Base-by-base conservation (phyloP, 768 basidiomycete genomes). In the Pseudohyphozyma bogoriensis region DNA sequence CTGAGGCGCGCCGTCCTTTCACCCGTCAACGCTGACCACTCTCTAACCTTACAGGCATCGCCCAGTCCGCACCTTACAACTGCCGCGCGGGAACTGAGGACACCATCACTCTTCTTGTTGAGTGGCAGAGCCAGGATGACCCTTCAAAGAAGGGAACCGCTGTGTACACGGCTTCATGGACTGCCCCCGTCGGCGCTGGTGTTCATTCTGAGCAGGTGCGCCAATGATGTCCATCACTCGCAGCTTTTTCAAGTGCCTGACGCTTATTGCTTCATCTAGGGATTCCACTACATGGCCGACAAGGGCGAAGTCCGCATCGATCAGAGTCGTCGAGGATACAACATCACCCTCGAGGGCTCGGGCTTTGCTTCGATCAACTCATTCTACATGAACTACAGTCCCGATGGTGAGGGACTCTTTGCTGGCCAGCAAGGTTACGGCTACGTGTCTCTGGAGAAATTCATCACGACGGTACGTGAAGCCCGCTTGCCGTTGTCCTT, bases 201-300 rank as follows among this genome's bases (percentile, higher is more conserved):
- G 46, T 47, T 2, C 46, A 47, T 29, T 28, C 26, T 13, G 46
- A 47, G 46, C 46, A 47, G 46, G 15, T 24, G n/a, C n/a, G 87
- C 73, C 72, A 79, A 86, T 26, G 90, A 89, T n/a, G 80, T 93
- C 12, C 89, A 92, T 73, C 85, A 86, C 11, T 85, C 85, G 42
- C 90, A 95, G 70, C n/a, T n/a, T n/a, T n/a, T n/a, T n/a, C n/a
- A n/a, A n/a, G n/a, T n/a, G n/a, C n/a, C n/a, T n/a, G n/a, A n/a
- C n/a, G 42, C 22, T 20, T 24, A 44, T 20, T 24, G 88, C n/a
- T n/a, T n/a, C n/a, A n/a, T n/a, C n/a, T n/a, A n/a, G n/a, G n/a
- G n/a, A 70, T 92, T 87, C 86, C 89, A 92, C 74, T 92, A 91
- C 75, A 88, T 92, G 86, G 90, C 81, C 51, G 85, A 88, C 77